A percentile compares a stretch with the other conserved stretches of the same genome.
phyloP scores from a whole-genome alignment of 192 early-diverging fungal species.

The Bifiguratus adelaidae region DNA sequence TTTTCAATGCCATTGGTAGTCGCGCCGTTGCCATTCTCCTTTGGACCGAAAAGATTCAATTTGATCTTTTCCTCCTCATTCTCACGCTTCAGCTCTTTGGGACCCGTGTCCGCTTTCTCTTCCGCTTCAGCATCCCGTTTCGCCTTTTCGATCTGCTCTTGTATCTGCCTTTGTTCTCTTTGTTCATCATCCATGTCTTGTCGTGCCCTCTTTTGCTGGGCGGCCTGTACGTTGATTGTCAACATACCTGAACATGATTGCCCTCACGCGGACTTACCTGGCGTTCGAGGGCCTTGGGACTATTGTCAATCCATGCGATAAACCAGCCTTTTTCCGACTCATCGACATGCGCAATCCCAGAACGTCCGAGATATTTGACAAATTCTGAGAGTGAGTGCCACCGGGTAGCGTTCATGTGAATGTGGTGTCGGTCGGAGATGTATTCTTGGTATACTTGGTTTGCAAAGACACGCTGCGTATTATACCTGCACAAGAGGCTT shows the following conservation, averaged over 20 bases:
- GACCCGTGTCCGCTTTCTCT: constrained; percentile 8
- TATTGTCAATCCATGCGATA: constrained; percentile 86
- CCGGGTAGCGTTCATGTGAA: constrained; percentile 93
- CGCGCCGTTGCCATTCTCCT: constrained; percentile 11
- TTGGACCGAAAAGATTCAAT: constrained; percentile 47
- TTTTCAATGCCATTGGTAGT: constrained; percentile 15
- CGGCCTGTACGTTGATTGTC: constrained; percentile 32
- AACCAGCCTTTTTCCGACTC: constrained; percentile 87
- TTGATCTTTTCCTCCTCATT: constrained; percentile 62
- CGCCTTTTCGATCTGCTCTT: constrained; percentile 79
- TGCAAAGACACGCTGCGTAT: constrained; percentile 75
- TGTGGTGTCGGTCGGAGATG: constrained; percentile 79
- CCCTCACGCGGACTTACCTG: constrained; percentile 27
- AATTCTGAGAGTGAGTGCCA: constrained; percentile 91
- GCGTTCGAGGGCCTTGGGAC: constrained; percentile 75
- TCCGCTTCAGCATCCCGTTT: constrained; percentile 26
- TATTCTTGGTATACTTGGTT: constrained; percentile 98
- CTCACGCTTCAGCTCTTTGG: constrained; percentile 54
- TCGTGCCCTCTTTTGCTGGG: constrained; percentile 70
- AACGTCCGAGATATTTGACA: constrained; percentile 72
- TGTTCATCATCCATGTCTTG: constrained; percentile 82
- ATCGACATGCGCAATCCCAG: constrained; percentile 78
- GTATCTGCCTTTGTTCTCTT: constrained; percentile 59
- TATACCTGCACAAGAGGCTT: constrained; percentile 33
- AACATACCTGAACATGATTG: neutral